Evolutionary conservation across 805 yeast species (phyloP), one percentile per base, ranked within the genome.

Genomic region (Lachancea lanzarotensis): DNA sequence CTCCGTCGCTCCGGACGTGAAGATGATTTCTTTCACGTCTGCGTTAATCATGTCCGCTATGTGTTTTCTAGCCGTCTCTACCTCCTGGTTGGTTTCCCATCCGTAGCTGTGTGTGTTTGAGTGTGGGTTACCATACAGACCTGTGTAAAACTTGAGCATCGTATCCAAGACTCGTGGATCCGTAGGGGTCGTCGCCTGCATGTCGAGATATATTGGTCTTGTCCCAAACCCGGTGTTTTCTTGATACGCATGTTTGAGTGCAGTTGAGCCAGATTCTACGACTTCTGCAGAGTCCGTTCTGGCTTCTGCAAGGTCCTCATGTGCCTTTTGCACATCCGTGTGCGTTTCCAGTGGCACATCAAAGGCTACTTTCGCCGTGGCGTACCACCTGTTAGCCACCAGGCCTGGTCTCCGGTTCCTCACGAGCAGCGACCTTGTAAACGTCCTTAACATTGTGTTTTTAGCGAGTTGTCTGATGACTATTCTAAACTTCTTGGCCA

Each of bases 1-100:
- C 66, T 93, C 99, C 3, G 99, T 93, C 47, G 99, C 99, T 47
- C 99, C 99, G 1, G 95, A 83, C 0, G 98, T 93, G 72, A 93
- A 90, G 39, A 93, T 84, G 56, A 93, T 93, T 69, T 93, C 98
- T 70, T 91, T 91, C 45, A 98, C 86, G 63, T 93, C 96, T 29
- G 98, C 98, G 26, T 80, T 78, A 56, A 93, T 88, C 43, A 93
- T 76, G 26, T 73, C 73, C 2, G 98, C 98, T 43, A 93, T 73
- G 56, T 91, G 75, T 43, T 70, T 73, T 57, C 99, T 78, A 5
- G 98, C 96, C 41, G 70, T 69, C 61, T 93, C 98, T 15, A 93
- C 93, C 47, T 83, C 96, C 51, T 76, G 78, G 47, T 91, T 96
- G 2, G 98, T 86, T 69, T 93, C 99, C 99, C 99, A 93, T 30